A percentile compares a stretch with the other conserved stretches of the same genome.
Conservation (phyloP, 768 basidiomycete genomes). For the Mycena maculata region DNA sequence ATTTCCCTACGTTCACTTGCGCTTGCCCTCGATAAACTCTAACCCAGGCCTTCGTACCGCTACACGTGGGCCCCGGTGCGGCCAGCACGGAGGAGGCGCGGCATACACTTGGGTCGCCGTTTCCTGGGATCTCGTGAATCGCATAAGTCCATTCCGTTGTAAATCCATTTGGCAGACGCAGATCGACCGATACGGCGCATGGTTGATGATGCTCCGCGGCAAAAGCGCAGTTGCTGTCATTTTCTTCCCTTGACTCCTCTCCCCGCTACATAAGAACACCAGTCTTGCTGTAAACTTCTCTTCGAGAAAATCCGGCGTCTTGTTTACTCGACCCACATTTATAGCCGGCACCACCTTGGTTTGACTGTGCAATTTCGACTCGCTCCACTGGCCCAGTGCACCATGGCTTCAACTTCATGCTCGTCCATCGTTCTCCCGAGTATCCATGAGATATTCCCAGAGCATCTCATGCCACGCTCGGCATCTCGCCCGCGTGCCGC, state of each 20-base stretch:
- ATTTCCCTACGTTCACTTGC: no score
- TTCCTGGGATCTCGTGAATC: no score
- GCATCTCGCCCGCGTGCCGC: background rate
- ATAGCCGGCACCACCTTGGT: background rate
- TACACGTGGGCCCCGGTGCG: no score
- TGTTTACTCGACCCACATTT: background rate
- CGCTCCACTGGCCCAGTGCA: background rate
- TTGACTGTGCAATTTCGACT: no score
- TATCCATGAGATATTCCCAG: constrained; percentile 23
- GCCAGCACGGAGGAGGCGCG: no score
- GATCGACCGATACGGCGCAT: constrained; percentile 6
- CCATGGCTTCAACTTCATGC: constrained; percentile 12
- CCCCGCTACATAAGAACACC: constrained; percentile 3
- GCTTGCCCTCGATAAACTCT: no score
- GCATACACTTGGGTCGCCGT: no score
- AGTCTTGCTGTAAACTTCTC: background rate
- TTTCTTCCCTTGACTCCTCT: background rate
- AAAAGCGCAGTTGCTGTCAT: background rate
- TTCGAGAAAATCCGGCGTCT: background rate
- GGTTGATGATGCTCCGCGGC: background rate
- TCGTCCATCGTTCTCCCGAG: constrained; percentile 12
- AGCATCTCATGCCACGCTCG: constrained; percentile 8
- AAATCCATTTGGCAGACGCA: constrained; percentile 10
- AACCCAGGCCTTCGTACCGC: no score
- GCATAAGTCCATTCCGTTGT: background rate